Conservation (phyloP, 2,329 filamentous ascomycete genomes). For the Talaromyces verruculosus region DNA sequence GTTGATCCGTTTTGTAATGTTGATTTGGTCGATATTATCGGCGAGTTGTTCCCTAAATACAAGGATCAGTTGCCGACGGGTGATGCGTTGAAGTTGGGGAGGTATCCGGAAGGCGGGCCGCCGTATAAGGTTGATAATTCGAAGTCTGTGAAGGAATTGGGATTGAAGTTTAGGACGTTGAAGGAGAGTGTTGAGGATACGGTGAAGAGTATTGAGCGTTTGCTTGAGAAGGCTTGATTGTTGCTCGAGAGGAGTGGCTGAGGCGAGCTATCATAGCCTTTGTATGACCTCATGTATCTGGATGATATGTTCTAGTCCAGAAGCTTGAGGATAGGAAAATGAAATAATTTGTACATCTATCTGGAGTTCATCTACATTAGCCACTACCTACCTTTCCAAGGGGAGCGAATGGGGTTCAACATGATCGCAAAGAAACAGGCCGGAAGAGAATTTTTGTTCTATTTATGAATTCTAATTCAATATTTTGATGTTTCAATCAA, state of each 20-base stretch:
- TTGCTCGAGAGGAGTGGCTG: neutral
- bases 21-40: conserved; percentile 28
- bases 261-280: neutral
- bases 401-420: neutral
- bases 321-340: neutral
- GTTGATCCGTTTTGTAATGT: conserved; percentile 28
- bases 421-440: neutral
- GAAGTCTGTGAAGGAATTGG: conserved; percentile 42
- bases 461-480: neutral
- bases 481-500: neutral
- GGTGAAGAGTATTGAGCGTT: conserved; percentile 24
- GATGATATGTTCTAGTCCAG: too few relatives aligned
- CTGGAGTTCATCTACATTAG: neutral
- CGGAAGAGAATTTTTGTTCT: neutral
- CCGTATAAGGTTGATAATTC: conserved; percentile 41
- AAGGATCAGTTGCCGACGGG: conserved; percentile 33
- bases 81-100: conserved; percentile 27
- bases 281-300: neutral
- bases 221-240: conserved; percentile 19
- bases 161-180: conserved; percentile 36
- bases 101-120: conserved; percentile 14
- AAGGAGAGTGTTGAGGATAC: conserved; percentile 21
- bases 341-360: neutral
- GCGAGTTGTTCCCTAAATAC: conserved; percentile 34
- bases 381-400: neutral